Evolutionary conservation across 331 rosid species (phyloP), one percentile per base, ranked within the genome.

Genomic region (Malus hybrid): DNA sequence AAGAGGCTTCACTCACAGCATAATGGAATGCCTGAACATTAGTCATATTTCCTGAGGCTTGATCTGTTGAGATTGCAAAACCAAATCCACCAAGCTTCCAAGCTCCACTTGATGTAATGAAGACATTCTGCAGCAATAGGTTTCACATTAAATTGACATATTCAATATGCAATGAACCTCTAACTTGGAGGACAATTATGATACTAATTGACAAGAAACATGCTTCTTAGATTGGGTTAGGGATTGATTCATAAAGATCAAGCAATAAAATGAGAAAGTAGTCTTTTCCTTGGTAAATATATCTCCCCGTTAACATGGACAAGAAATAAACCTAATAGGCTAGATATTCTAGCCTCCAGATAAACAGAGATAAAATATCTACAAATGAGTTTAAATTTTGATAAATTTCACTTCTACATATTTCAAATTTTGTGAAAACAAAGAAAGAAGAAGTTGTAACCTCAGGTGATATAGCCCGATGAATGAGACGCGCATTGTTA

Each of bases 21-120:
- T 92, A 95, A 85, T 95, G 97, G 88, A 95, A 95, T 78, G 90
- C 79, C 64, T 80, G 97, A 73, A 79, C 32, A 81, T 84, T 88
- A 78, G 90, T 73, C 64, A 80, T 77, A 84, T 92, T 93, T 67
- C 85, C 87, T 59, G 86, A 70, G 69, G 86, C 69, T 74, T 85
- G 88, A 78, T 89, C 89, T 64, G 89, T 77, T 77, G 97, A 79
- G 71, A 88, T 83, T 69, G 99, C 90, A 88, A 92, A 92, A 82
- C 99, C 90, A 82, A 95, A 95, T 75, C 99, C 99, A 64, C 91
- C 91, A 34, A 95, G 98, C 84, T 95, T 95, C 99, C 99, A 95
- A 73, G 99, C 98, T 86, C 99, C 99, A 82, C 91, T 90, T 83
- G 88, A 81, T 69, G 99, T 95, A 76, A 95, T 95, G 76, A 95